A percentile compares a stretch with the other conserved stretches of the same genome.
Evolutionary conservation across 2,329 filamentous ascomycete genomes (phyloP).

Genomic region (Periglandula ipomoeae): DNA sequence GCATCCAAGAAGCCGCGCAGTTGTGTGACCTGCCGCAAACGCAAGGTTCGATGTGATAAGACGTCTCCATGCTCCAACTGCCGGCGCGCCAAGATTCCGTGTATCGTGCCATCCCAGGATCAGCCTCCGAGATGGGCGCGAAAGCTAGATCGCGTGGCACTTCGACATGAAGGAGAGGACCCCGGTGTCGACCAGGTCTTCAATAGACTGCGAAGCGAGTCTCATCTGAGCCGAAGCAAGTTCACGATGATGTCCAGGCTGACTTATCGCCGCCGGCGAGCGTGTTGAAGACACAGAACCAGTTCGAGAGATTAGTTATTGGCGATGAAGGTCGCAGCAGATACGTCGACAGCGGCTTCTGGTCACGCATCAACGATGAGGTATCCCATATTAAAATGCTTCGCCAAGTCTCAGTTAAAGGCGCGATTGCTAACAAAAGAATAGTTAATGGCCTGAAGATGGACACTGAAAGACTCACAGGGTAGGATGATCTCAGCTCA

Average conservation of each 20-base stretch:
- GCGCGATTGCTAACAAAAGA: too few species aligned
- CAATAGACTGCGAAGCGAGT: slow-evolving; percentile 20
- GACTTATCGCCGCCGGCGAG: background rate
- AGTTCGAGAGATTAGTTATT: too few species aligned
- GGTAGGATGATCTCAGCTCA: too few species aligned
- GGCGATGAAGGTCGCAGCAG: too few species aligned
- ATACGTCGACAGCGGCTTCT: too few species aligned
- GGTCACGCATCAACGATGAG: too few species aligned
- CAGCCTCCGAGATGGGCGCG: slow-evolving; percentile 45
- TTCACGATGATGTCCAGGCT: slow-evolving; percentile 10
- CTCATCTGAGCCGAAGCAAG: slow-evolving; percentile 18
- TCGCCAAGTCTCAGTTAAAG: too few species aligned
- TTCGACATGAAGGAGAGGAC: slow-evolving; percentile 17
- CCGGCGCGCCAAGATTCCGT: slow-evolving; percentile 41
- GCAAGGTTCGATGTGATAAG: slow-evolving; percentile 51
- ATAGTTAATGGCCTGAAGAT: too few species aligned
- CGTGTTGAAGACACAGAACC: too few species aligned
- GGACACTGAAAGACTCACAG: too few species aligned
- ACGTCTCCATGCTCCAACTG: slow-evolving; percentile 48
- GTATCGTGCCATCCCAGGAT: slow-evolving; percentile 39
- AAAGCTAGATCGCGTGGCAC: slow-evolving; percentile 33
- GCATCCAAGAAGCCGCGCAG: slow-evolving; percentile 29
- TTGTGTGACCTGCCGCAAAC: slow-evolving; percentile 41
- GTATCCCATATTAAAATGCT: too few species aligned
- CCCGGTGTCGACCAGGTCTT: slow-evolving; percentile 30